Base-by-base conservation (phyloP, 78 protist species). In the Thecamonas trahens region DNA sequence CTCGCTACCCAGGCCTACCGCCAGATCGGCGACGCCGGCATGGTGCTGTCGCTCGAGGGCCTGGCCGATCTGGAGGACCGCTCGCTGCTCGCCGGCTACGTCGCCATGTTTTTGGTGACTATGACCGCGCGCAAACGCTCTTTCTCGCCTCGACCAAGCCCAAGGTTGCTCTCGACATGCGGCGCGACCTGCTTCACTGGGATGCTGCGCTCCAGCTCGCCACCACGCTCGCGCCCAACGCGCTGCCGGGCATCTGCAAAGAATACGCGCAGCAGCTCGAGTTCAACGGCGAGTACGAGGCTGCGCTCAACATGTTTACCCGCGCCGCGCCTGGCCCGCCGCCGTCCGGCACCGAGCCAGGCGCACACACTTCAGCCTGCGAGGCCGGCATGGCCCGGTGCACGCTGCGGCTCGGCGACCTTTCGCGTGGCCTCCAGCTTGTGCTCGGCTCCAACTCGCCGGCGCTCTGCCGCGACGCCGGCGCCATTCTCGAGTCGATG, bases 211-310 rank as follows among this genome's bases (percentile, higher is more conserved):
- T 90, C 55, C 40, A 26, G 52, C 70, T 90, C 11, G 90, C 94
- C 14, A 29, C 70, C 37, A 52, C 70, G 26, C 71, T 82, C 9
- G 77, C 80, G 18, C 86, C 87, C 15, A 70, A 18, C 22, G 44
- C 58, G 63, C 28, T 88, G 26, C 88, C 93, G 1, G 0, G 0
- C 34, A 72, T 84, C 45, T 61, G 77, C 29, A 0, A 32, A 13
- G 86, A 90, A 68, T 82, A 67, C 50, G 94, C 85, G 1, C 59
- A 68, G 76, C 87, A 79, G 74, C 80, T 82, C 26, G 91, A 90
- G 61, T 39, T 74, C 52, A 49, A 71, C 8, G 91, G 83, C 26
- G 89, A 88, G 66, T 58, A 40, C 61, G 5, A 2, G 28, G n/a
- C 5, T 4, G 84, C 82, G 15, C 50, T 83, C 3, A 70, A 71